phyloP scores from a whole-genome alignment of 306 rosid genomes.

The Lathyrus oleraceus region DNA sequence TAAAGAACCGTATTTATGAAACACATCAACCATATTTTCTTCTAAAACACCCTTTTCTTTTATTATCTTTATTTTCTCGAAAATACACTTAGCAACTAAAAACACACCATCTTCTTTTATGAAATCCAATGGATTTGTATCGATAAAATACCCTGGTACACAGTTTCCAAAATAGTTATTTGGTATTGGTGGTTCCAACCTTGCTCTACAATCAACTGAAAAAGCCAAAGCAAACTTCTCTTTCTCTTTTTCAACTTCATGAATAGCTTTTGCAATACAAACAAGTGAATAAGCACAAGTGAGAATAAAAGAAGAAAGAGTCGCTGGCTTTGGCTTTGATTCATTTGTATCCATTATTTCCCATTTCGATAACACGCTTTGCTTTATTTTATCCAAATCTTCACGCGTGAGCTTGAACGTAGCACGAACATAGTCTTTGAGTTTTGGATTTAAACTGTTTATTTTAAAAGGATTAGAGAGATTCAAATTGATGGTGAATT shows the following conservation, averaged over 20 bases:
- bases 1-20: rapidly evolving
- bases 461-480: no score
- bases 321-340: constrained; percentile 21
- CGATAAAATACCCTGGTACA: neutral
- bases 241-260: neutral
- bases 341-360: neutral
- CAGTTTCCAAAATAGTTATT: constrained; percentile 30
- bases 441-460: no score
- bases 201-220: neutral
- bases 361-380: constrained; percentile 31
- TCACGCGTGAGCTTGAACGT: constrained; percentile 40
- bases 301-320: constrained; percentile 37
- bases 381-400: constrained; percentile 41
- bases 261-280: constrained; percentile 37
- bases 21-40: neutral
- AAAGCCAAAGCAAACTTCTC: neutral
- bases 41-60: neutral
- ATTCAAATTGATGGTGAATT: no score
- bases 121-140: neutral
- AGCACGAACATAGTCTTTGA: no score
- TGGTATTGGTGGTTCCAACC: constrained; percentile 31
- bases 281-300: constrained; percentile 30
- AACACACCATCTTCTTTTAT: constrained; percentile 23
- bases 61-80: neutral
- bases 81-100: constrained; percentile 15